Conservation (phyloP, 1,139 yeast species). For the Wickerhamomyces sp. region DNA sequence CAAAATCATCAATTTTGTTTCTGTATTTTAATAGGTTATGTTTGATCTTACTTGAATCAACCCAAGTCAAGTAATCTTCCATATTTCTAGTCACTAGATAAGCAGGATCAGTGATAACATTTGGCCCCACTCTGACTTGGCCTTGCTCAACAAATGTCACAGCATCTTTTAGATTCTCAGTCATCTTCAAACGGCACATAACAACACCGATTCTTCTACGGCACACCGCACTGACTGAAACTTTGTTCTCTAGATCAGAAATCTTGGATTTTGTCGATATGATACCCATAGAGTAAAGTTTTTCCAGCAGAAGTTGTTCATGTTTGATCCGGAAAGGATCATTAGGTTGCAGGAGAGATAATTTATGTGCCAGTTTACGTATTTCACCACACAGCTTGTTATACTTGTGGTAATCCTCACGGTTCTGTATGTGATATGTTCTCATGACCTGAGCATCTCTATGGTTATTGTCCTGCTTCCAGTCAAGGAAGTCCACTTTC, state of each 20-base stretch:
- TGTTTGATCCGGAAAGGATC: conserved; percentile 86
- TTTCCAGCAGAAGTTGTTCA: conserved; percentile 81
- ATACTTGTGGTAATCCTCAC: conserved; percentile 94
- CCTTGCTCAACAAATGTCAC: conserved; percentile 94
- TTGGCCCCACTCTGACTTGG: conserved; percentile 96
- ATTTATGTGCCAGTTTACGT: conserved; percentile 78
- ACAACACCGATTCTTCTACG: conserved; percentile 91
- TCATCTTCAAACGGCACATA: conserved; percentile 94
- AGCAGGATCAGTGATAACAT: conserved; percentile 93
- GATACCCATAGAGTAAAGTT: conserved; percentile 83
- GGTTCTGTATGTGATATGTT: conserved; percentile 85
- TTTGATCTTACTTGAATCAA: conserved; percentile 89
- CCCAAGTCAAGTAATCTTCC: conserved; percentile 98
- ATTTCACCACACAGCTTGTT: conserved; percentile 89
- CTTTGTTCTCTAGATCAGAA: conserved; percentile 87
- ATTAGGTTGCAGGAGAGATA: conserved; percentile 77
- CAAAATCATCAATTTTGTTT: conserved; percentile 80
- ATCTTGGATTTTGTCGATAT: conserved; percentile 81
- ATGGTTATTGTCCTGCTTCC: conserved; percentile 96
- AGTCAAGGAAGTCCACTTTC: conserved; percentile 94
- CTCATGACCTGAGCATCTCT: conserved; percentile 95
- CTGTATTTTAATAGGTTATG: conserved; percentile 83
- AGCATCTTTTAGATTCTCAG: conserved; percentile 84
- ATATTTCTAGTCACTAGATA: conserved; percentile 84
- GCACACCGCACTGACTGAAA: conserved; percentile 89